A percentile compares a stretch with the other conserved stretches of the same genome.
These are phyloP conservation scores for Botryotinia calthae DNA, from an alignment of 2,329 filamentous ascomycete species.

Conservation along the genomic window DNA sequence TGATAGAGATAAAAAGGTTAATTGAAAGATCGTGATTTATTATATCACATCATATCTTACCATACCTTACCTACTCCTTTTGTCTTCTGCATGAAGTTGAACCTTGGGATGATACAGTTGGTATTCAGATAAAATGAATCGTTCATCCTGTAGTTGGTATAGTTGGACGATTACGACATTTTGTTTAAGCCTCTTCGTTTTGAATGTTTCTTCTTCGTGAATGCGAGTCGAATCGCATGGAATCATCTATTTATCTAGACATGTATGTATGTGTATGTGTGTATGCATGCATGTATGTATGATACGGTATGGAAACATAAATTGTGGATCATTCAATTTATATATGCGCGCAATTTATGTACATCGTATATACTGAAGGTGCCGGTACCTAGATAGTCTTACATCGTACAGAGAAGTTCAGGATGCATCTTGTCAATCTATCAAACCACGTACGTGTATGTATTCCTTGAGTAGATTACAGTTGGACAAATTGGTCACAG, in stretches of 20 bases:
- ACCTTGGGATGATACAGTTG: background rate
- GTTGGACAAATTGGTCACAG: background rate
- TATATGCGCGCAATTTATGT: conserved; percentile 9
- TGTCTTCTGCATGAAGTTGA: background rate
- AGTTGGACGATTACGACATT: background rate
- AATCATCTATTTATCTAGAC: background rate
- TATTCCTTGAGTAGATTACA: background rate
- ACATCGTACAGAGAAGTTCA: background rate
- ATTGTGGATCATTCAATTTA: conserved; percentile 3
- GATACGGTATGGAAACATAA: background rate
- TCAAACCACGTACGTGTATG: background rate
- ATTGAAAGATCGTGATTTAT: background rate
- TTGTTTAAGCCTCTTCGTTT: background rate
- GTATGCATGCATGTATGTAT: background rate
- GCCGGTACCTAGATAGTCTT: background rate
- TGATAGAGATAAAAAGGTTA: background rate
- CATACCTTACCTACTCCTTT: background rate
- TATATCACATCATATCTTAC: background rate
- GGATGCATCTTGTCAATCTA: background rate
- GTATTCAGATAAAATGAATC: background rate
- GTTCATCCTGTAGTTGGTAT: background rate
- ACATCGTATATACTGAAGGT: background rate
- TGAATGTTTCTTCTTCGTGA: background rate
- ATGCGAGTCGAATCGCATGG: background rate
- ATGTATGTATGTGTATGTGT: background rate